A percentile compares a stretch with the other conserved stretches of the same genome.
Conservation (phyloP, 1,284 basidiomycete species). For the Tremellales sp. region DNA sequence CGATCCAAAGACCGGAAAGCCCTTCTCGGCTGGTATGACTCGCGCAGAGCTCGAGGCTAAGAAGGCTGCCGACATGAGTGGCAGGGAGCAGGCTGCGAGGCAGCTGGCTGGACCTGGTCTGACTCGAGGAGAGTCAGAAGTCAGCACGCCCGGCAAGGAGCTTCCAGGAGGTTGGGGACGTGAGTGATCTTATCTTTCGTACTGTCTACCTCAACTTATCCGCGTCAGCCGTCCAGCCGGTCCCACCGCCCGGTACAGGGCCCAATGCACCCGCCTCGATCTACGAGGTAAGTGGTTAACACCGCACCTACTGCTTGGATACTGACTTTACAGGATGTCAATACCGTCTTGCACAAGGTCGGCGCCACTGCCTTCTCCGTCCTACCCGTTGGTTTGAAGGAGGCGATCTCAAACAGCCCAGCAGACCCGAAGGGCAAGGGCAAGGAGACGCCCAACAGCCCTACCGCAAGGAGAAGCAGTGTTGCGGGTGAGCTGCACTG, state of each 20-base stretch:
- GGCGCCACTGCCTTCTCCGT: conserved; percentile 34
- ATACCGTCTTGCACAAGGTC: conserved; percentile 29
- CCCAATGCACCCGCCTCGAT: conserved; percentile 25
- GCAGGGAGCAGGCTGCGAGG: conserved; percentile 38
- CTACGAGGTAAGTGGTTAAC: conserved; percentile 18
- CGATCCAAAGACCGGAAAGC: conserved; percentile 18
- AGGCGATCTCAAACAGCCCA: conserved; percentile 18
- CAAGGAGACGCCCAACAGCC: conserved; percentile 1
- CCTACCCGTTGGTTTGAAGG: conserved; percentile 31
- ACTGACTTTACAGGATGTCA: conserved; percentile 26
- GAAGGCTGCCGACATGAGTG: conserved; percentile 18
- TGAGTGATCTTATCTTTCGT: conserved; percentile 13
- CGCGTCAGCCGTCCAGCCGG: conserved; percentile 14
- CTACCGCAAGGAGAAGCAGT: neutral
- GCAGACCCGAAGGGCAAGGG: conserved; percentile 4
- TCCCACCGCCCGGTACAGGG: conserved; percentile 22
- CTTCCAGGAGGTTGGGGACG: conserved; percentile 43
- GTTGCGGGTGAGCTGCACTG: conserved; percentile 6
- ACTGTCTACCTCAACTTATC: neutral
- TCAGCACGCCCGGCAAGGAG: conserved; percentile 35
- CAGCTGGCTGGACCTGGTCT: conserved; percentile 20
- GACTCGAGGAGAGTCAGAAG: conserved; percentile 2
- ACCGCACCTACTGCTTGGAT: conserved; percentile 2
- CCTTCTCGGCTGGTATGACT: conserved; percentile 36
- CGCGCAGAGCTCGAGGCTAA: conserved; percentile 34